These are phyloP conservation scores for Hypsizygus marmoreus DNA, from an alignment of 768 basidiomycete genomes.

Conservation along the genomic window DNA sequence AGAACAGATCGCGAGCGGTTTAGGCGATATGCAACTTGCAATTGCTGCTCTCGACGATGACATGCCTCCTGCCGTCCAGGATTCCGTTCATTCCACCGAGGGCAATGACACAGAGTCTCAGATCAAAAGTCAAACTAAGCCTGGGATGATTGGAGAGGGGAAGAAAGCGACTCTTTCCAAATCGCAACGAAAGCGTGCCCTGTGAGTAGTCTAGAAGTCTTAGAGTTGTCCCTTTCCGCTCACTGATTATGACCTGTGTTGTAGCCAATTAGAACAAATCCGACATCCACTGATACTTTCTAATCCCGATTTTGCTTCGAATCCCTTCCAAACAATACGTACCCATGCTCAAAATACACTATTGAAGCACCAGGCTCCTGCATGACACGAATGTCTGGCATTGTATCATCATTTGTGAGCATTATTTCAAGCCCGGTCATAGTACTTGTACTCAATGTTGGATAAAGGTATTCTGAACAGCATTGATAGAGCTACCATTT, in stretches of 20 bases:
- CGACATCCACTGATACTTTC: conserved; percentile 71
- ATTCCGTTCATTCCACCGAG: conserved; percentile 16
- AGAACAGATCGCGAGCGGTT: conserved; percentile 55
- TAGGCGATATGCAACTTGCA: conserved; percentile 53
- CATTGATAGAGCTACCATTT: too few relatives aligned
- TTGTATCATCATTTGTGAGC: neutral
- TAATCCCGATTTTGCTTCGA: conserved; percentile 62
- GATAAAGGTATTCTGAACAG: too few relatives aligned
- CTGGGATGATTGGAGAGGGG: conserved; percentile 69
- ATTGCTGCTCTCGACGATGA: conserved; percentile 53
- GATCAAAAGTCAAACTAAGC: conserved; percentile 29
- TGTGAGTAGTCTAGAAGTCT: conserved; percentile 49
- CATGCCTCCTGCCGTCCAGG: conserved; percentile 16
- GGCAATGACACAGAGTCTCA: conserved; percentile 16
- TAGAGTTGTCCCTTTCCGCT: neutral
- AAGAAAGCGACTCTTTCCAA: conserved; percentile 58
- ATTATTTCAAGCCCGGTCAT: too few relatives aligned
- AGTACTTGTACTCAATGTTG: too few relatives aligned
- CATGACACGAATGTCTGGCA: neutral
- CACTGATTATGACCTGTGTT: neutral
- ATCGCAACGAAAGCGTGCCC: conserved; percentile 62
- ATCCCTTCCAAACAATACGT: conserved; percentile 79
- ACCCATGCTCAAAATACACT: conserved; percentile 81
- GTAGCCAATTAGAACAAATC: conserved; percentile 64
- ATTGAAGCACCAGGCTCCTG: conserved; percentile 43